Evolutionary conservation across 495 filamentous ascomycete species (phyloP).

Genomic region (Cairneyella variabilis): DNA sequence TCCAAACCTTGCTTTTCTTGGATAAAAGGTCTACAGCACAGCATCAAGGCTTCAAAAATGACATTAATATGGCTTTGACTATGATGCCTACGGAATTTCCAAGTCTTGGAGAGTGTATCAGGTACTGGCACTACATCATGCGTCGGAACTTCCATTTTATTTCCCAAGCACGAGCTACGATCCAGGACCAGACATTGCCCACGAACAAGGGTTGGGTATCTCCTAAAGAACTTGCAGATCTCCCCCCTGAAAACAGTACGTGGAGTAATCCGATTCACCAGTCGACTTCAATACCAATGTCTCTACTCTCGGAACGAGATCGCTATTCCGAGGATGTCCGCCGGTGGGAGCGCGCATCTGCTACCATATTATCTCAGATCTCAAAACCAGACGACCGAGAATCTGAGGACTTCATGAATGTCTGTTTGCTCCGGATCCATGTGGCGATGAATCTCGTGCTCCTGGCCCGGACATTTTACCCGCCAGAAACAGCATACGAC

Average conservation of each 20-base stretch:
- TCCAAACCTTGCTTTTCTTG: neutral
- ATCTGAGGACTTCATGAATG: neutral
- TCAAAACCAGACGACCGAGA: neutral
- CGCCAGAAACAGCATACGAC: neutral
- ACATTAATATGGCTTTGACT: neutral
- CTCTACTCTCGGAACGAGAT: neutral
- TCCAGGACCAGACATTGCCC: neutral
- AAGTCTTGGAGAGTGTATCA: neutral
- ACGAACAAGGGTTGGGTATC: neutral
- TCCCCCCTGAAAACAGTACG: no score
- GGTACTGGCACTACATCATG: slow-evolving; percentile 6
- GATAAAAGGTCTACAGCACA: neutral
- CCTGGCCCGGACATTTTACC: neutral
- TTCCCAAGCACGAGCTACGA: neutral
- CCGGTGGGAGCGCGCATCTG: neutral
- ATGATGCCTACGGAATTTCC: neutral
- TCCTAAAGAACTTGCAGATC: neutral
- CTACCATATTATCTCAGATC: neutral
- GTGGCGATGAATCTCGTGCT: neutral
- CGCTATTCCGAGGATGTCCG: neutral
- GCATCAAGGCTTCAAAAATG: neutral
- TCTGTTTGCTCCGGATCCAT: neutral
- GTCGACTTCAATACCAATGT: neutral
- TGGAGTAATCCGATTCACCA: no score
- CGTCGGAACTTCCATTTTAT: neutral